Evolutionary conservation across 2,329 filamentous ascomycete genomes (phyloP), one percentile per base, ranked within the genome.

Genomic region (Daldinia sp.): DNA sequence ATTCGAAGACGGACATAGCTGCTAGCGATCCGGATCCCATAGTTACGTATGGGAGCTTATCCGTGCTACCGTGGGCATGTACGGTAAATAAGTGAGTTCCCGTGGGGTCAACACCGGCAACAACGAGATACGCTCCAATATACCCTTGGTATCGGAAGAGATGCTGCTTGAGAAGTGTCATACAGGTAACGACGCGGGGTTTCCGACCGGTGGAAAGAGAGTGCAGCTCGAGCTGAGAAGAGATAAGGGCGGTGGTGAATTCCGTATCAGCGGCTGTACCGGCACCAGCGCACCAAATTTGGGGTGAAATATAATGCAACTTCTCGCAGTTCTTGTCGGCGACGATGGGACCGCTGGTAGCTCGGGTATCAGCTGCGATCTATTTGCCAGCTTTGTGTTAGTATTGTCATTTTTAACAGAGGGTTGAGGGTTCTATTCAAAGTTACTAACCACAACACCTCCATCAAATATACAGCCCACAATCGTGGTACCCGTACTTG

Each of bases 301-400:
- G 93, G 63, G 95, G 94, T 41, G 95, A 86, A 79, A 99, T 99
- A 85, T 96, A 99, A 83, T 99, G 95, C 69, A 99, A 89, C 84
- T 99, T 99, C 83, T 99, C 94, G 84, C 95, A 98, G 87, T 99
- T 99, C 92, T 99, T 99, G 87, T 99, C 95, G 80, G 96, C 96
- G 72, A 99, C 95, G 80, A 99, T 99, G 71, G 95, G 94, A 32
- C 95, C 95, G 69, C 92, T 96, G 47, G 95, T 99, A 68, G 95
- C 95, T 87, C 95, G 89, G 70, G 95, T 99, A 82, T 99, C 95
- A 82, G 95, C 95, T 68, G 95, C 95, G 80, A 99, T 98, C 91
- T 94, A 72, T 45, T 45, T 45, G 35, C 27, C 37, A 55, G 27
- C 27, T 11, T 37, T 47, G 39, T 29, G 52, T 73, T 35, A 70